Evolutionary conservation across 768 basidiomycete genomes (phyloP).

Genomic region (Suillus occidentalis): DNA sequence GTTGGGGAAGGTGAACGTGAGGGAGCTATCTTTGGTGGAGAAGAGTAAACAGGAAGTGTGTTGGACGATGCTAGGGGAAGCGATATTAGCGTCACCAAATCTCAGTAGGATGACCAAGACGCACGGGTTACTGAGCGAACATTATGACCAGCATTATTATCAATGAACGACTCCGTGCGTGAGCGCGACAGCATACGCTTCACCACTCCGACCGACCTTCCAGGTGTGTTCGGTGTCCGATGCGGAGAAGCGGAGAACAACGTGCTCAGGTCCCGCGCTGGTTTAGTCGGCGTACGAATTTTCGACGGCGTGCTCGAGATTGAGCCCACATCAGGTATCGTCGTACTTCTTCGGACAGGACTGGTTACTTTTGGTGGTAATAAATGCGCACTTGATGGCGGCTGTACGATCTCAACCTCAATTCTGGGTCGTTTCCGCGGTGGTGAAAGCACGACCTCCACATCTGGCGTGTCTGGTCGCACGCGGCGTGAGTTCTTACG

Average conservation of each 20-base stretch:
- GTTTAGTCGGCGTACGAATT: slow-evolving; percentile 21
- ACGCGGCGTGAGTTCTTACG: slow-evolving; percentile 27
- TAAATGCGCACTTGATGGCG: not conserved
- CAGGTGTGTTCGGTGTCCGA: slow-evolving; percentile 31
- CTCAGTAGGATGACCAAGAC: not conserved
- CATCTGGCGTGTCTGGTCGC: not conserved
- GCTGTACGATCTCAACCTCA: slow-evolving; percentile 29
- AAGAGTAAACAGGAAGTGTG: slow-evolving; percentile 25
- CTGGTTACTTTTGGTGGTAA: slow-evolving; percentile 4
- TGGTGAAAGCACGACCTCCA: not conserved
- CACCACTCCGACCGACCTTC: slow-evolving; percentile 42
- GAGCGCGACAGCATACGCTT: slow-evolving; percentile 75
- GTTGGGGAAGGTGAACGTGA: slow-evolving; percentile 25
- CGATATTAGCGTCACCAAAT: not conserved
- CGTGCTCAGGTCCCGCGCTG: slow-evolving; percentile 44
- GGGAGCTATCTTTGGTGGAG: slow-evolving; percentile 26
- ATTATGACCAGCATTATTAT: slow-evolving; percentile 18
- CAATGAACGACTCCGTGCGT: slow-evolving; percentile 58
- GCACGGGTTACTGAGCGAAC: not conserved
- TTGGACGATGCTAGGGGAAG: slow-evolving; percentile 21
- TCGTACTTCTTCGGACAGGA: slow-evolving; percentile 4
- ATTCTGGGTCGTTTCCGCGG: slow-evolving; percentile 35
- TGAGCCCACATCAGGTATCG: slow-evolving; percentile 2
- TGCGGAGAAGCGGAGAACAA: slow-evolving; percentile 44
- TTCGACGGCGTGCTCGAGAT: not conserved